phyloP scores from a whole-genome alignment of 23 red algal genomes.

The Chondrus crispus region DNA sequence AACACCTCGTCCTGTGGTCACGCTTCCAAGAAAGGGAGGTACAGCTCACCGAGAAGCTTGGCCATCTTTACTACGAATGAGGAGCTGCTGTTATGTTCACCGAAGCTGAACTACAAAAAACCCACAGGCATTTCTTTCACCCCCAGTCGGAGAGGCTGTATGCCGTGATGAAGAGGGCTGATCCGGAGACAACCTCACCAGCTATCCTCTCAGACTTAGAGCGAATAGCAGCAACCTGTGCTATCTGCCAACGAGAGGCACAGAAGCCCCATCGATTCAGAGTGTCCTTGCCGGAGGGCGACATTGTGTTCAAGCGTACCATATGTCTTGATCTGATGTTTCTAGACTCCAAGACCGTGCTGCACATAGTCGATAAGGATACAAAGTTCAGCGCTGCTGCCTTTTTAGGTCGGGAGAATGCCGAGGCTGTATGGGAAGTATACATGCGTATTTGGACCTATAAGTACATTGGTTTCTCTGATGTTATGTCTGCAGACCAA shows the following conservation, averaged over 20 bases:
- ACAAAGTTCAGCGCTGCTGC: background rate
- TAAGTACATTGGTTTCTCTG: background rate
- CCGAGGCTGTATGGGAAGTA: background rate
- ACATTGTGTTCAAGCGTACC: background rate
- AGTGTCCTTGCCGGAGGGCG: background rate
- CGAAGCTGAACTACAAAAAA: background rate
- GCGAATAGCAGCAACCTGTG: background rate
- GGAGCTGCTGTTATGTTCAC: background rate
- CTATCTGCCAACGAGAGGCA: background rate
- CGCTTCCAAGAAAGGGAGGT: background rate
- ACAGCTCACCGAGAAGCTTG: background rate
- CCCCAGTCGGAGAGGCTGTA: background rate
- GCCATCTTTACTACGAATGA: background rate
- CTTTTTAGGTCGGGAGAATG: background rate
- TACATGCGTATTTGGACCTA: background rate
- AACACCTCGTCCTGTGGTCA: background rate
- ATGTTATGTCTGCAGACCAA: background rate
- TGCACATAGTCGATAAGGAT: background rate
- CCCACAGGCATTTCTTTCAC: background rate
- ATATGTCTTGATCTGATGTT: background rate
- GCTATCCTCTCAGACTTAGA: background rate
- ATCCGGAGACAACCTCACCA: background rate
- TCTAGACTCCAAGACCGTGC: background rate
- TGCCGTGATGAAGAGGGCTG: background rate
- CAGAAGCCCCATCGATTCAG: background rate